A percentile compares a stretch with the other conserved stretches of the same genome.
These are phyloP conservation scores for Fennellomyces sp. DNA, from an alignment of 371 early-diverging fungal species.

Conservation along the genomic window DNA sequence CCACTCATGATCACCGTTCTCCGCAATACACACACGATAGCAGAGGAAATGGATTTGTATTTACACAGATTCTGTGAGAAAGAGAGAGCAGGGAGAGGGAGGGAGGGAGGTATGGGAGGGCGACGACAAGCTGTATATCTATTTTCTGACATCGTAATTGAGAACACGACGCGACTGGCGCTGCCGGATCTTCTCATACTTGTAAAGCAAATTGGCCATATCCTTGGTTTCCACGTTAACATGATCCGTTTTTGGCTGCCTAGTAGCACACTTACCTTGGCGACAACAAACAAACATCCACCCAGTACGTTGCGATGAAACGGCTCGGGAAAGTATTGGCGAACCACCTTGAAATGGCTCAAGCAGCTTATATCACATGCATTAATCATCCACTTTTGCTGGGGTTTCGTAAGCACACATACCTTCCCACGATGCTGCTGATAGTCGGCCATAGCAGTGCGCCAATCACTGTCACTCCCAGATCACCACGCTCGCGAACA, in stretches of 20 bases:
- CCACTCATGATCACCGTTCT: too few relatives aligned
- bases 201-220: slow-evolving; percentile 43
- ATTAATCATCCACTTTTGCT: not conserved
- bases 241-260: not conserved
- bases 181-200: slow-evolving; percentile 44
- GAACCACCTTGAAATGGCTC: slow-evolving; percentile 46
- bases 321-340: slow-evolving; percentile 55
- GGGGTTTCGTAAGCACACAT: too few relatives aligned
- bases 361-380: slow-evolving; percentile 36
- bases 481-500: slow-evolving; percentile 16
- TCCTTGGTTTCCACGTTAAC: too few relatives aligned
- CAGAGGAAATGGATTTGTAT: not conserved
- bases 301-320: slow-evolving; percentile 65
- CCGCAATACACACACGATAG: not conserved
- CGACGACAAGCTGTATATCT: not conserved
- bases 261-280: slow-evolving; percentile 37
- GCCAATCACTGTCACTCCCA: slow-evolving; percentile 54
- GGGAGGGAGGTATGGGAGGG: not conserved
- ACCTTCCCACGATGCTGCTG: slow-evolving; percentile 49
- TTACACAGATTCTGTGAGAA: not conserved
- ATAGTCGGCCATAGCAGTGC: slow-evolving; percentile 57
- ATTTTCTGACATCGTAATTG: slow-evolving; percentile 25
- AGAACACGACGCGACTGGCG: slow-evolving; percentile 41
- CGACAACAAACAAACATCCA: slow-evolving; percentile 65
- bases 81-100: not conserved